Evolutionary conservation across 2,329 filamentous ascomycete species (phyloP).

Genomic region (Colletotrichum kahawae): DNA sequence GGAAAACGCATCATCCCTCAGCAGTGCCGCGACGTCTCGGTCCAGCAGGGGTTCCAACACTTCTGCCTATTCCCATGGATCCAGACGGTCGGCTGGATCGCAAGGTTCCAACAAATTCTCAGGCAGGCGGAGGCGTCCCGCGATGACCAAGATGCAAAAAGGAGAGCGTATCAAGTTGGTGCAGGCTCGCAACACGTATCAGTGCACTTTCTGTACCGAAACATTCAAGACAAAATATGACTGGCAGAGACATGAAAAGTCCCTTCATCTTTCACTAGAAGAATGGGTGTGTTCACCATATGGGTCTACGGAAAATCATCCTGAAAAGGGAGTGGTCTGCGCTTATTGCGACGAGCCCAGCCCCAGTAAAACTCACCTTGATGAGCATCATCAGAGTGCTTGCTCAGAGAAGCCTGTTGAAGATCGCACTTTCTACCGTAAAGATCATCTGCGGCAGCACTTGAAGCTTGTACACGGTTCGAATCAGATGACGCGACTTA

Average conservation of each 20-base stretch:
- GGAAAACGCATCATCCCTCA: constrained; percentile 5
- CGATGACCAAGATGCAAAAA: background rate
- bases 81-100: constrained; percentile 22
- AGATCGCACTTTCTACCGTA: constrained; percentile 49
- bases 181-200: constrained; percentile 28
- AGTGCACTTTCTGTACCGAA: constrained; percentile 53
- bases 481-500: constrained; percentile 50
- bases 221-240: constrained; percentile 50
- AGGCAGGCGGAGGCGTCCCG: background rate
- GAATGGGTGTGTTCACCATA: constrained; percentile 49
- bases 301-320: constrained; percentile 41
- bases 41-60: constrained; percentile 19
- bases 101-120: background rate
- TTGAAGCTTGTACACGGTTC: constrained; percentile 44
- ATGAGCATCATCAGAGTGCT: constrained; percentile 41
- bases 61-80: constrained; percentile 36
- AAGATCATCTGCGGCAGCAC: constrained; percentile 49
- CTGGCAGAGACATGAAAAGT: constrained; percentile 56
- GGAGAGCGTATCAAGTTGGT: background rate
- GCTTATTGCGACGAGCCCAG: constrained; percentile 40
- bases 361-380: constrained; percentile 37
- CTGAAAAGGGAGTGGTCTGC: constrained; percentile 44
- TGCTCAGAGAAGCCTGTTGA: constrained; percentile 55
- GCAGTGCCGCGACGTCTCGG: constrained; percentile 12
- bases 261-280: constrained; percentile 49